These are phyloP conservation scores for Diplosphaera chodatii DNA, from an alignment of 139 green algal species.

Conservation along the genomic window DNA sequence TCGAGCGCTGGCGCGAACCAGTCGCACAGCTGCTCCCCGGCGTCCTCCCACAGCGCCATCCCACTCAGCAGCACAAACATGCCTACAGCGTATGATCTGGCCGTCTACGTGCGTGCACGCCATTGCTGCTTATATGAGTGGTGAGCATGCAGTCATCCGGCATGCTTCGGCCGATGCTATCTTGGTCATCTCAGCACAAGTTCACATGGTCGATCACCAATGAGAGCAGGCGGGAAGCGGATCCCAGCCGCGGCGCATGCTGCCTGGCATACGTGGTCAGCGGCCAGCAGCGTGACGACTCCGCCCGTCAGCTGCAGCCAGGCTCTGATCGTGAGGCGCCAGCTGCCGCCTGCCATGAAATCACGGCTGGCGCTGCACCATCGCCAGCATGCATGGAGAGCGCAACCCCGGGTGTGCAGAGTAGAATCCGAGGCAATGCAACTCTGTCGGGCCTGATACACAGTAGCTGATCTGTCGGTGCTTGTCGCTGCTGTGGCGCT, in stretches of 20 bases:
- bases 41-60: background rate
- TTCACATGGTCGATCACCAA: conserved; percentile 2
- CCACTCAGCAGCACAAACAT: conserved; percentile 24
- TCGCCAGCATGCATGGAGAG: too few relatives aligned
- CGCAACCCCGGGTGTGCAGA: too few relatives aligned
- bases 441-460: too few relatives aligned
- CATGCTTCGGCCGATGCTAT: too few relatives aligned
- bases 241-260: conserved; percentile 1
- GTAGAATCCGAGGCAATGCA: too few relatives aligned
- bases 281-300: background rate
- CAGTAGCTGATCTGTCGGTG: too few relatives aligned
- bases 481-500: too few relatives aligned
- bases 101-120: too few relatives aligned
- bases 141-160: too few relatives aligned
- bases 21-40: conserved; percentile 24
- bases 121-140: too few relatives aligned
- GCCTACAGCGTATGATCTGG: background rate
- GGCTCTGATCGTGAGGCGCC: background rate
- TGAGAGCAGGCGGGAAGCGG: conserved; percentile 12
- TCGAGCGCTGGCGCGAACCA: conserved; percentile 60
- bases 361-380: too few relatives aligned
- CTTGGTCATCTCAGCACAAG: too few relatives aligned
- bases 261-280: background rate
- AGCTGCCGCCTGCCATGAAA: background rate
- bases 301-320: background rate